A percentile compares a stretch with the other conserved stretches of the same genome.
These are phyloP conservation scores for Daldinia sp. DNA, from an alignment of 2,329 filamentous ascomycete species.

Conservation along the genomic window DNA sequence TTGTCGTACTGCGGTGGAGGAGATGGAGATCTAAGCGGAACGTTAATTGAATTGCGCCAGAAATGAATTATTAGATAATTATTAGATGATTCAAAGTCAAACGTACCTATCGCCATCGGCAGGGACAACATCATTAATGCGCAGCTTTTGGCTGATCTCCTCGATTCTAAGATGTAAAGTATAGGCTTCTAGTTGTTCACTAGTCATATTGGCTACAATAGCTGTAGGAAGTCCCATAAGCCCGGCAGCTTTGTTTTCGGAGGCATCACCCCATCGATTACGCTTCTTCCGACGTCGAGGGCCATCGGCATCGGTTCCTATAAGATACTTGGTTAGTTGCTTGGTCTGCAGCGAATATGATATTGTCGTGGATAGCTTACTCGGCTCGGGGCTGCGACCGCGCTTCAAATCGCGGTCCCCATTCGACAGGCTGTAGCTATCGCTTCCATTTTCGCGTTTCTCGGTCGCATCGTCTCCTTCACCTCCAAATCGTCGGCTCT, in stretches of 20 bases:
- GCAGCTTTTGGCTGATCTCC: conserved; percentile 98
- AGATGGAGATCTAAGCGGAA: conserved; percentile 81
- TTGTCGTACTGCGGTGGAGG: conserved; percentile 98
- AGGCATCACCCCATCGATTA: conserved; percentile 97
- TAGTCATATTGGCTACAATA: conserved; percentile 97
- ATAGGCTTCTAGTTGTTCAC: conserved; percentile 97
- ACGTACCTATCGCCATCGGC: conserved; percentile 93
- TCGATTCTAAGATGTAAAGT: conserved; percentile 96
- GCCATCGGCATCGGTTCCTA: conserved; percentile 74
- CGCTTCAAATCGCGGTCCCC: conserved; percentile 75
- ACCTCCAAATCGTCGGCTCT: conserved; percentile 80
- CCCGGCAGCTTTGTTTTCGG: conserved; percentile 98
- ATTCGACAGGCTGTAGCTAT: conserved; percentile 56
- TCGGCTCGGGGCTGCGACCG: conserved; percentile 89
- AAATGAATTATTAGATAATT: conserved; percentile 10
- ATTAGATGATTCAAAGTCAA: conserved; percentile 8
- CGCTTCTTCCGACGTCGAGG: conserved; percentile 95
- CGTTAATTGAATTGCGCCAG: conserved; percentile 30
- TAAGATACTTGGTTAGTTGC: conserved; percentile 32
- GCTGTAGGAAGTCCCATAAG: conserved; percentile 97
- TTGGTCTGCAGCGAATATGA: neutral
- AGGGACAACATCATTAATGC: conserved; percentile 98
- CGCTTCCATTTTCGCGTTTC: conserved; percentile 48
- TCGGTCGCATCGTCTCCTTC: conserved; percentile 59
- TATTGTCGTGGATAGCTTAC: conserved; percentile 60